These are phyloP conservation scores for Ogataea wickerhamii DNA, from an alignment of 805 yeast genomes.

Conservation along the genomic window DNA sequence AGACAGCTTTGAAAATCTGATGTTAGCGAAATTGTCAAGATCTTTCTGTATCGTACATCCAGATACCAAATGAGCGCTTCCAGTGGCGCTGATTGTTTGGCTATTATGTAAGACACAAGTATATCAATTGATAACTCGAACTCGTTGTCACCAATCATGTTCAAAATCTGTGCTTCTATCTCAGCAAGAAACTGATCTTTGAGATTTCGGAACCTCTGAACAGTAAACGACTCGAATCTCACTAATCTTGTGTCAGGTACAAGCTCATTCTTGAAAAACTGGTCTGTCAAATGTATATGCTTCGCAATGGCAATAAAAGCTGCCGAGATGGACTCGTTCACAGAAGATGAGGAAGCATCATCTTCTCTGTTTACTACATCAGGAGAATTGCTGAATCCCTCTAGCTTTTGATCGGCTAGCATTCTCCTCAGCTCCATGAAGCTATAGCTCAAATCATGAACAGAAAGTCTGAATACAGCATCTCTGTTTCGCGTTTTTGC, in stretches of 20 bases:
- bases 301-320: slow-evolving; percentile 25
- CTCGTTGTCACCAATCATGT: slow-evolving; percentile 27
- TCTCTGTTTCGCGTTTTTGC: slow-evolving; percentile 17
- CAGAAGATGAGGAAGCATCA: slow-evolving; percentile 5
- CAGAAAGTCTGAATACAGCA: slow-evolving; percentile 22
- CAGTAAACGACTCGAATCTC: slow-evolving; percentile 7
- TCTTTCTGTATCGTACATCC: slow-evolving; percentile 17
- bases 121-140: slow-evolving; percentile 27
- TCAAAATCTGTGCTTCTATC: slow-evolving; percentile 18
- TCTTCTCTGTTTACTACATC: not conserved
- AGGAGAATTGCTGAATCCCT: slow-evolving; percentile 1
- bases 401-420: slow-evolving; percentile 6
- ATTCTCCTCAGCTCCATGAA: slow-evolving; percentile 15
- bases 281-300: slow-evolving; percentile 22
- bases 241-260: not conserved
- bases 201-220: slow-evolving; percentile 18
- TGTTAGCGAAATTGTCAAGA: slow-evolving; percentile 6
- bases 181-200: slow-evolving; percentile 17
- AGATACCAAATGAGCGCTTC: slow-evolving; percentile 25
- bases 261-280: slow-evolving; percentile 21
- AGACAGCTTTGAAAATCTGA: slow-evolving; percentile 25
- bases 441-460: slow-evolving; percentile 26
- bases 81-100: slow-evolving; percentile 16
- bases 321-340: slow-evolving; percentile 14
- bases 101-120: slow-evolving; percentile 22